These are phyloP conservation scores for Cyclanthera cordifolia DNA, from an alignment of 306 rosid genomes.

Conservation along the genomic window DNA sequence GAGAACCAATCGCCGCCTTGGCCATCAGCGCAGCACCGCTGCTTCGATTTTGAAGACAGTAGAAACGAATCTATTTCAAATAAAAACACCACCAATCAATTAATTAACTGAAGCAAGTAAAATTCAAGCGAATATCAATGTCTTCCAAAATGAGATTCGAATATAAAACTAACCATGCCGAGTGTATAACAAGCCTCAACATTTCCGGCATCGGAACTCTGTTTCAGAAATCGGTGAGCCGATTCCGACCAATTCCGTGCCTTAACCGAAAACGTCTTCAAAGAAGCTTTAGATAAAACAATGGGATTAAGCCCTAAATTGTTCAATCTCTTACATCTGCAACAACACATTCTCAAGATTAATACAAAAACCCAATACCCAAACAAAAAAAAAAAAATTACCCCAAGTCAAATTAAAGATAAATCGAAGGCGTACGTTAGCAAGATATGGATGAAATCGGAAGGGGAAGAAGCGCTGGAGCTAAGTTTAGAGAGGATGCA, in stretches of 20 bases:
- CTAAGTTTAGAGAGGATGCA: constrained; percentile 51
- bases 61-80: constrained; percentile 67
- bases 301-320: constrained; percentile 37
- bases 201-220: constrained; percentile 79
- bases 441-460: constrained; percentile 53
- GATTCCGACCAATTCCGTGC: constrained; percentile 68
- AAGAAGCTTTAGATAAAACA: constrained; percentile 50
- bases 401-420: not conserved
- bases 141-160: not conserved
- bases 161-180: constrained; percentile 64
- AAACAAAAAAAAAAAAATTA: not conserved
- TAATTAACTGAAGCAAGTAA: not conserved
- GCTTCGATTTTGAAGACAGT: constrained; percentile 63
- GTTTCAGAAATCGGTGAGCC: constrained; percentile 67
- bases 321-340: constrained; percentile 73
- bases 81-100: not conserved
- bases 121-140: not conserved
- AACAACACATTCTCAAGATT: not conserved
- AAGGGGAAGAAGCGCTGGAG: constrained; percentile 42
- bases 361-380: not conserved
- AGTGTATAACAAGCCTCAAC: constrained; percentile 75
- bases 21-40: constrained; percentile 83
- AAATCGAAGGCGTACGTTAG: constrained; percentile 48
- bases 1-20: constrained; percentile 72
- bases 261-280: constrained; percentile 35